Evolutionary conservation across 2,329 filamentous ascomycete species (phyloP).

Genomic region (Neonectria faginata): DNA sequence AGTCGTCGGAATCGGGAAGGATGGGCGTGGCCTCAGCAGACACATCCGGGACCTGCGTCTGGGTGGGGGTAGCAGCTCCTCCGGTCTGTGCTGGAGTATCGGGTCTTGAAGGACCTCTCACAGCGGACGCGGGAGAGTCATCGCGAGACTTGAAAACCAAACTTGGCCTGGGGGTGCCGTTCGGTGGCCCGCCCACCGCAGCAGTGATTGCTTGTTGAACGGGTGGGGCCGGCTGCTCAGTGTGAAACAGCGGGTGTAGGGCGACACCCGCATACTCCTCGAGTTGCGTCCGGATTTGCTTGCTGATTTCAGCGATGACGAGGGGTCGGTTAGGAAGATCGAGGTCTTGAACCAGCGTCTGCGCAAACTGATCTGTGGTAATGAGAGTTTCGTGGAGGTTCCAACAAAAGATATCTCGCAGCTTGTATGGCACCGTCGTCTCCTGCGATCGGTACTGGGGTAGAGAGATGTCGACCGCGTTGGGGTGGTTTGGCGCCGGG

Average conservation of each 20-base stretch:
- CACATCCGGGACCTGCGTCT: slow-evolving; percentile 62
- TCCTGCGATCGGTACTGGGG: slow-evolving; percentile 86
- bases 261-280: slow-evolving; percentile 97
- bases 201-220: slow-evolving; percentile 36
- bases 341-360: slow-evolving; percentile 88
- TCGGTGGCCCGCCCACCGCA: slow-evolving; percentile 30
- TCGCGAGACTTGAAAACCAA: slow-evolving; percentile 52
- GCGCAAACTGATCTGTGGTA: slow-evolving; percentile 96
- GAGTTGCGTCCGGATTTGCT: slow-evolving; percentile 92
- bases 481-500: slow-evolving; percentile 71
- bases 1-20: slow-evolving; percentile 72
- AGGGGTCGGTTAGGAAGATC: slow-evolving; percentile 82
- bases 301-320: slow-evolving; percentile 85
- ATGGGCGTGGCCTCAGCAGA: slow-evolving; percentile 77
- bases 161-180: slow-evolving; percentile 48
- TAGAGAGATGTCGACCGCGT: slow-evolving; percentile 75
- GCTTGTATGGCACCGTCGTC: slow-evolving; percentile 82
- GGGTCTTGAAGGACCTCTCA: slow-evolving; percentile 58
- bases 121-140: slow-evolving; percentile 52
- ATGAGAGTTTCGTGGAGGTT: slow-evolving; percentile 95
- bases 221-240: slow-evolving; percentile 53
- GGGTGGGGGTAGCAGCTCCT: slow-evolving; percentile 61
- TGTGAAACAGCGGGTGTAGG: slow-evolving; percentile 90
- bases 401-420: slow-evolving; percentile 98
- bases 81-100: slow-evolving; percentile 69